Evolutionary conservation across 768 basidiomycete genomes (phyloP), one percentile per base, ranked within the genome.

Genomic region (Coprinopsis sp.): DNA sequence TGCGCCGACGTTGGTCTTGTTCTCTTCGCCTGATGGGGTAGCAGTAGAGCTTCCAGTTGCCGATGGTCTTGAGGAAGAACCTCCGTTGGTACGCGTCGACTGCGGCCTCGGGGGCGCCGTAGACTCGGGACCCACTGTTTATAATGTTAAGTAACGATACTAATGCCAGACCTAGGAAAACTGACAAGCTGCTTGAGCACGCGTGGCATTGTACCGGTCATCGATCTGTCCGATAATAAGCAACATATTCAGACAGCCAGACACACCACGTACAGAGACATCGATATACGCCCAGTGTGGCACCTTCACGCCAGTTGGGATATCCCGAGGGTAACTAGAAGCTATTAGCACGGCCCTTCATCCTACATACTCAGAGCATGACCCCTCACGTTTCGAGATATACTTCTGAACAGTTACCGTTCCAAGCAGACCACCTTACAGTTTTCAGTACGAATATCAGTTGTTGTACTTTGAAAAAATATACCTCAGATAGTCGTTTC

Each of bases 281-380:
- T 76, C 59, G 14, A 68, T 57, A 51, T 74, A 81, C 0, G 78
- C 78, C 57, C 73, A 81, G 33, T 68, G 59, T 4, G 78, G 79
- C 5, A 81, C 69, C 8, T 52, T 56, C 3, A 69, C 71, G n/a
- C 51, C 62, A 10, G 54, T 11, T 12, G 78, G 79, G 37, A 81
- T 70, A 24, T 53, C 51, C 25, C 54, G 50, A 3, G 53, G 50
- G 54, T 65, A 73, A 36, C 73, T 75, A 49, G 23, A 37, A 31
- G 18, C 5, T 34, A 23, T 46, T 3, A 41, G 19, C 18, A 22
- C 49, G 21, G 11, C n/a, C 44, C n/a, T 34, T 14, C 7, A 37
- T 13, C 23, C 33, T 12, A 7, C 34, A 6, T 3, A n/a, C 27
- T 7, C 10, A n/a, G 4, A 4, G 22, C 22, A 33, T n/a, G 18